phyloP scores from a whole-genome alignment of 495 filamentous ascomycete species.

The Daldinia childiae region DNA sequence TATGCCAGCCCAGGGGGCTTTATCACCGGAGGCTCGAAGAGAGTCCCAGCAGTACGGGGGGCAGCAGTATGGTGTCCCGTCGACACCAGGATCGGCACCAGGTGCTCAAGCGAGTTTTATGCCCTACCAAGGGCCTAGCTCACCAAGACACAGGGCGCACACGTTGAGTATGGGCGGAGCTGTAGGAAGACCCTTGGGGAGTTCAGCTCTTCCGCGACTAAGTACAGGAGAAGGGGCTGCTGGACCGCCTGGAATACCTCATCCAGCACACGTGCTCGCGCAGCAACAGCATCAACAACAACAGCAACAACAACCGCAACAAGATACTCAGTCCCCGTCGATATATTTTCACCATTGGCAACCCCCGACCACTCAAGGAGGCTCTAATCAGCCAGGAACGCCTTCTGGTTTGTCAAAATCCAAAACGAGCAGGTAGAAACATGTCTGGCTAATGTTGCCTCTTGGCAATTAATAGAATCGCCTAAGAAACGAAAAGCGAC shows the following conservation, averaged over 20 bases:
- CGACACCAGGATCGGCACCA: conserved; percentile 56
- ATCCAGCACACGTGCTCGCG: conserved; percentile 44
- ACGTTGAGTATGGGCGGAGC: conserved; percentile 49
- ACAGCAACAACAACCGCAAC: conserved; percentile 54
- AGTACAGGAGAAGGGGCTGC: conserved; percentile 41
- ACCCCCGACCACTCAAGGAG: conserved; percentile 72
- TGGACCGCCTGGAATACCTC: conserved; percentile 42
- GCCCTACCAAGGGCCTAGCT: conserved; percentile 49
- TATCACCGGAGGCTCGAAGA: conserved; percentile 58
- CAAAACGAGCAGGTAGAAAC: conserved; percentile 59
- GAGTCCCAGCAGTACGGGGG: conserved; percentile 56
- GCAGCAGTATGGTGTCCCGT: conserved; percentile 55
- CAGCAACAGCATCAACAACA: conserved; percentile 35
- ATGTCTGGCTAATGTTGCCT: conserved; percentile 60
- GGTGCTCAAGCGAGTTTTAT: conserved; percentile 51
- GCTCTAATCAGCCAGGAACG: conserved; percentile 68
- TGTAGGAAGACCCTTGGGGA: conserved; percentile 42
- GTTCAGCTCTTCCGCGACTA: conserved; percentile 45
- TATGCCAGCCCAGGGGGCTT: conserved; percentile 58
- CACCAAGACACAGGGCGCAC: conserved; percentile 54
- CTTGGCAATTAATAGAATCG: conserved; percentile 65
- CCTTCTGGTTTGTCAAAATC: conserved; percentile 73
- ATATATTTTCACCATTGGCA: conserved; percentile 95
- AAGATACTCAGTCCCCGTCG: conserved; percentile 69
- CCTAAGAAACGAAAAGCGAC: conserved; percentile 79